phyloP scores from a whole-genome alignment of 2,329 filamentous ascomycete genomes.

The Alternaria incomplexa region DNA sequence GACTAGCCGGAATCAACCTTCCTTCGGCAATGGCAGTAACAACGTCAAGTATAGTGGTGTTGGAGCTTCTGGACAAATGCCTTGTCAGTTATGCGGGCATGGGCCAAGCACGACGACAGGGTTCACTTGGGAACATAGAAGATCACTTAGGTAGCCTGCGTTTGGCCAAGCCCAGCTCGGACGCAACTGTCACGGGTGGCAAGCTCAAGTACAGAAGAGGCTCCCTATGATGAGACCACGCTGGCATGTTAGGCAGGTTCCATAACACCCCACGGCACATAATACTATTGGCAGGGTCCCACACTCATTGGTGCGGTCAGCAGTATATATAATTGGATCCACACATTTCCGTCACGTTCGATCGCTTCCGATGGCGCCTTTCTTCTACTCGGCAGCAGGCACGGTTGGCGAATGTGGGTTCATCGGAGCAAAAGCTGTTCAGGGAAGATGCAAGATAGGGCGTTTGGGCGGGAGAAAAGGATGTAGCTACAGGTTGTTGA shows the following conservation, averaged over 20 bases:
- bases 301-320: conserved; percentile 2
- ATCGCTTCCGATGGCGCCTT: not conserved
- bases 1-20: conserved; percentile 28
- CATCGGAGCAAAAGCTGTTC: not conserved
- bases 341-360: conserved; percentile 3
- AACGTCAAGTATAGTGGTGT: conserved; percentile 9
- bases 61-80: conserved; percentile 14
- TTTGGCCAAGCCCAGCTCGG: not conserved
- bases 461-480: not conserved
- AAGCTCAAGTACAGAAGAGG: conserved; percentile 16
- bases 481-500: not conserved
- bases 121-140: not conserved
- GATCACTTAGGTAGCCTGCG: not conserved
- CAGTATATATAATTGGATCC: not conserved
- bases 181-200: not conserved
- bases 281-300: not conserved
- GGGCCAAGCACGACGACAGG: not conserved
- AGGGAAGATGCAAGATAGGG: not conserved
- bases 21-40: conserved; percentile 13
- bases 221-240: conserved; percentile 23
- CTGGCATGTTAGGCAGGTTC: conserved; percentile 3
- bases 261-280: conserved; percentile 1
- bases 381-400: not conserved
- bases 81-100: conserved; percentile 24
- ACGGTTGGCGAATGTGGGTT: not conserved